Percentiles rank a stretch among this genome's conserved stretches.
Evolutionary conservation across 2,329 filamentous ascomycete genomes (phyloP).

Genomic region (Penicillium sp.): DNA sequence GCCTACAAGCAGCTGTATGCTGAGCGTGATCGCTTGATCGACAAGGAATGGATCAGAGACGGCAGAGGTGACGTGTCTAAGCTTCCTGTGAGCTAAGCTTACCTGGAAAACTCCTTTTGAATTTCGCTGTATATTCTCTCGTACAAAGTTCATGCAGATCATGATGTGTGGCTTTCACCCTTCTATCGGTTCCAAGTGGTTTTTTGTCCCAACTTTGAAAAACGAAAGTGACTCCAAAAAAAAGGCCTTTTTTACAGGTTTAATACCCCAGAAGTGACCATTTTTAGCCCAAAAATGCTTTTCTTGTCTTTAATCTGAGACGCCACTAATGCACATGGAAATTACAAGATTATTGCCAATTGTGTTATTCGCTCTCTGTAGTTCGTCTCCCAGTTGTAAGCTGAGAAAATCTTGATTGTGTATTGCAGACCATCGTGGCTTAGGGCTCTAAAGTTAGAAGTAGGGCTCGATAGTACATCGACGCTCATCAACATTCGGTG

Average conservation of each 20-base stretch:
- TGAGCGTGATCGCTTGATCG: slow-evolving; percentile 71
- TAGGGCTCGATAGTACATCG: not conserved
- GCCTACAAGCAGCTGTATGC: slow-evolving; percentile 87
- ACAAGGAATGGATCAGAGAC: slow-evolving; percentile 70
- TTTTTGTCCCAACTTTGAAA: not conserved
- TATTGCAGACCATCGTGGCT: not conserved
- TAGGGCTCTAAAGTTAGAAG: not conserved
- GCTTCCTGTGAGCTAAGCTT: slow-evolving; percentile 57
- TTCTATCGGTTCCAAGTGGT: not conserved
- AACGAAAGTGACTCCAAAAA: not conserved
- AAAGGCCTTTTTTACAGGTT: not conserved
- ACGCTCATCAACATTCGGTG: not conserved
- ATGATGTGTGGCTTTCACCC: not conserved
- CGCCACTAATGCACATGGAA: not conserved
- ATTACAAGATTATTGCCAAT: not conserved
- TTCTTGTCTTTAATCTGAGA: not conserved
- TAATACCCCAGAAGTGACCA: not conserved
- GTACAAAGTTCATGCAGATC: not conserved
- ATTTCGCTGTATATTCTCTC: not conserved
- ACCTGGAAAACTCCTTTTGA: not conserved
- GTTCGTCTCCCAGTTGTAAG: not conserved
- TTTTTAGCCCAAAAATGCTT: not conserved
- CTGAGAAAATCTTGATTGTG: not conserved
- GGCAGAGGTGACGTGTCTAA: slow-evolving; percentile 70
- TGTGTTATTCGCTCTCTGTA: not conserved